phyloP scores from a whole-genome alignment of 1,284 basidiomycete species.

The Pulveroboletus sp. region DNA sequence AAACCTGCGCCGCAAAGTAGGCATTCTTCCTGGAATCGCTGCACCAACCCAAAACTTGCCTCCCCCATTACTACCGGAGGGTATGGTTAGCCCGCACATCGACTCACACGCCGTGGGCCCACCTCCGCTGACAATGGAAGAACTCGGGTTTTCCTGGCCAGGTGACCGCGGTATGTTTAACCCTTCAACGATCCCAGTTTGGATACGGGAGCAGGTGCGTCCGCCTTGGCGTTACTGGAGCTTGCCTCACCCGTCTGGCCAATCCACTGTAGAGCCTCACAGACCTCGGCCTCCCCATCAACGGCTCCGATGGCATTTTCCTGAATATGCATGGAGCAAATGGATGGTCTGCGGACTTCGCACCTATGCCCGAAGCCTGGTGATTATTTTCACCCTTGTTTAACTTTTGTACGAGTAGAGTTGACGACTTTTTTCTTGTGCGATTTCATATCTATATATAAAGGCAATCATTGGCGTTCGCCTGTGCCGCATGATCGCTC shows the following conservation, averaged over 20 bases:
- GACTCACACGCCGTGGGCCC: conserved; percentile 50
- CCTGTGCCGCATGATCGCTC: conserved; percentile 24
- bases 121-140: conserved; percentile 76
- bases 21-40: conserved; percentile 56
- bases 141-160: conserved; percentile 79
- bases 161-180: conserved; percentile 73
- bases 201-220: conserved; percentile 79
- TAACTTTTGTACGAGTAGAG: conserved; percentile 24
- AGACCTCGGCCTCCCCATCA: conserved; percentile 85
- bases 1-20: conserved; percentile 83
- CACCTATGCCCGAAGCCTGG: conserved; percentile 80
- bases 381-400: conserved; percentile 40
- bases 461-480: conserved; percentile 21
- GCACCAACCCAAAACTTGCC: conserved; percentile 51
- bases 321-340: conserved; percentile 68
- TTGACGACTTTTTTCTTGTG: conserved; percentile 28
- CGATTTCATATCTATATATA: conserved; percentile 22
- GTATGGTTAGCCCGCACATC: conserved; percentile 54
- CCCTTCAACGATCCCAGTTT: conserved; percentile 74
- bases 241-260: conserved; percentile 5
- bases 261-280: conserved; percentile 63
- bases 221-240: not conserved
- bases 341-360: conserved; percentile 75
- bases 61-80: conserved; percentile 53
- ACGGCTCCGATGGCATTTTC: conserved; percentile 88